Evolutionary conservation across 805 yeast species (phyloP), one percentile per base, ranked within the genome.

Genomic region (Zygosaccharomyces pseudorouxii): DNA sequence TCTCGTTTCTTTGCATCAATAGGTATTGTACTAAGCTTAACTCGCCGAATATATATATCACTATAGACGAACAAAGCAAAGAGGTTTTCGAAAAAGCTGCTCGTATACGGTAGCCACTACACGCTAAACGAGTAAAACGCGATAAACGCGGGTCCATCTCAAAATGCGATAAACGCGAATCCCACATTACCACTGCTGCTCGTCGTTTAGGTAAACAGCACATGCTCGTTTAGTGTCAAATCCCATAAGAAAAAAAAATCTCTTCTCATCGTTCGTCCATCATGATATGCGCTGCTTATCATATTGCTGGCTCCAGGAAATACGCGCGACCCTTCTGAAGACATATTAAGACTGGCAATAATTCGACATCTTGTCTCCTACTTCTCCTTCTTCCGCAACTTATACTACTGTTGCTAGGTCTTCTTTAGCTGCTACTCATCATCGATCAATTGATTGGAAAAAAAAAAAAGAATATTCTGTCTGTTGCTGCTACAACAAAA

Each of bases 161-260:
- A 10, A 25, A 8, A 10, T 20, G 30, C 28, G 42, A 38, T 38
- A 10, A 20, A 18, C 22, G 16, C 14, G 41, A 16, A 16, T 11
- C 6, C 28, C 11, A 9, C 10, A 10, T 8, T 25, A 9, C 28
- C 10, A 10, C 28, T 25, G 10, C 10, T 9, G 16, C 30, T 19
- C 19, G 9, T 38, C 42, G 42, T 38, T 23, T 30, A 30, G n/a
- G 8, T 4, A n/a, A 30, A 12, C 33, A 30, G 33, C 16, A 7
- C 10, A 9, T 19, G 10, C 44, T 41, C 44, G 44, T 41, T 41
- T 41, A 41, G 28, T 9, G 36, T n/a, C 29, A 18, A 41, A 18
- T 33, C 11, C 6, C 10, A 8, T 10, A 29, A 30, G 14, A 14
- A 41, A 27, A 40, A 33, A 30, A 22, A 22, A 22, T 22, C 5